Base-by-base conservation (phyloP, 1,284 basidiomycete species). In the Sanghuangporus weigelae region DNA sequence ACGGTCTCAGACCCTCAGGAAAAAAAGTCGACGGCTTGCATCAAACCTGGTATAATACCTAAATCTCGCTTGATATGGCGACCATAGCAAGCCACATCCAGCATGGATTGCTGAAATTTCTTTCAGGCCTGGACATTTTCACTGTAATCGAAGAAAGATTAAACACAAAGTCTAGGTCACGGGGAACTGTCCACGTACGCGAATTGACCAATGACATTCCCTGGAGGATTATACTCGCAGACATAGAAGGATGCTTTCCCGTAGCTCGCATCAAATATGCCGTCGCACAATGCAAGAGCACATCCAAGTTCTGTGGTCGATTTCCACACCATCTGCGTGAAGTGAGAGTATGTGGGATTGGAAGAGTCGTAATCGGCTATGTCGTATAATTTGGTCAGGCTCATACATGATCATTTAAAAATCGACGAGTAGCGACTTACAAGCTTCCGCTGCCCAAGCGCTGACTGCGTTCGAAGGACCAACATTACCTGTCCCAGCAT, bases 161-260 rank as follows among this genome's bases (percentile, higher is more conserved):
- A 31, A 31, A 31, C 26, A 26, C 26, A 26, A 26, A 26, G 26
- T 31, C 5, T 31, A 31, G 5, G 2, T 31, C 26, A 31, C 26
- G 26, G 36, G 38, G 53, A 36, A 16, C 16, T 36, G 54, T 14
- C 23, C 40, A 82, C 85, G 70, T 73, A 87, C 86, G 72, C 74
- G 69, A 87, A 89, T 67, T 80, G 68, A 48, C 86, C 86, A 44
- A 80, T 78, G 68, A 89, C 75, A 72, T 89, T 90, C 39, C 87
- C 87, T 57, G 79, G 77, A 7, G 80, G 77, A 38, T 72, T 79
- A 71, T 90, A 90, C 74, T 89, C 86, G 75, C 87, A 90, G 35
- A 88, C 87, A 69, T 79, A 82, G 73, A 74, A 89, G 64, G 81
- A 78, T 23, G 85, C 82, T 65, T 73, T 68, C 84, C 82, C 84